Evolutionary conservation across 1,139 yeast species (phyloP).

Genomic region (Lodderomyces elongisporus): DNA sequence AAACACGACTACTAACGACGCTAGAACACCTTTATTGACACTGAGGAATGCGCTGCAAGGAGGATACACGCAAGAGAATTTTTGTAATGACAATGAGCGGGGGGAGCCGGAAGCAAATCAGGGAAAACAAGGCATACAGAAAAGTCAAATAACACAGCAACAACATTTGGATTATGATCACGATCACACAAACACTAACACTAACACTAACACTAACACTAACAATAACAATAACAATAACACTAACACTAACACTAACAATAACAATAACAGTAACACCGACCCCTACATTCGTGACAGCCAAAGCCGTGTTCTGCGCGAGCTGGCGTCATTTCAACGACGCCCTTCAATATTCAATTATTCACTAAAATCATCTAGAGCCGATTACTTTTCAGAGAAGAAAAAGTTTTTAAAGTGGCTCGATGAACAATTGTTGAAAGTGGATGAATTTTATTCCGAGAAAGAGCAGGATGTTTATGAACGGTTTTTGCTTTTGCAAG

Average conservation of each 20-base stretch:
- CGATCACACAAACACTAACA: background rate
- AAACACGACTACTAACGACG: slow-evolving; percentile 13
- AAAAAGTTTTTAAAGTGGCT: slow-evolving; percentile 58
- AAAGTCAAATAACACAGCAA: too few species aligned
- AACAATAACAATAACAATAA: background rate
- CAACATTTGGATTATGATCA: slow-evolving; percentile 5
- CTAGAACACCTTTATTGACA: slow-evolving; percentile 28
- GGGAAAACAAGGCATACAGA: too few species aligned
- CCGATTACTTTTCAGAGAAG: slow-evolving; percentile 25
- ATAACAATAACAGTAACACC: background rate
- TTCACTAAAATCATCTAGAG: slow-evolving; percentile 18
- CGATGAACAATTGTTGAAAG: slow-evolving; percentile 51
- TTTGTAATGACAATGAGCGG: too few species aligned
- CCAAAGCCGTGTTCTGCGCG: background rate
- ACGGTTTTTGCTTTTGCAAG: slow-evolving; percentile 58
- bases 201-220: background rate
- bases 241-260: background rate
- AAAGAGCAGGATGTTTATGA: slow-evolving; percentile 59
- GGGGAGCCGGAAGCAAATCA: too few species aligned
- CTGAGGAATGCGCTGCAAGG: slow-evolving; percentile 6
- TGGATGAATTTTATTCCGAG: slow-evolving; percentile 54
- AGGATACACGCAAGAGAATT: too few species aligned
- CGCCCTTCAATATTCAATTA: slow-evolving; percentile 18
- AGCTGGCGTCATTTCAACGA: slow-evolving; percentile 1
- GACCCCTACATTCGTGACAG: background rate